Conservation (phyloP, 2,329 filamentous ascomycete species). For the Neonectria faginata region DNA sequence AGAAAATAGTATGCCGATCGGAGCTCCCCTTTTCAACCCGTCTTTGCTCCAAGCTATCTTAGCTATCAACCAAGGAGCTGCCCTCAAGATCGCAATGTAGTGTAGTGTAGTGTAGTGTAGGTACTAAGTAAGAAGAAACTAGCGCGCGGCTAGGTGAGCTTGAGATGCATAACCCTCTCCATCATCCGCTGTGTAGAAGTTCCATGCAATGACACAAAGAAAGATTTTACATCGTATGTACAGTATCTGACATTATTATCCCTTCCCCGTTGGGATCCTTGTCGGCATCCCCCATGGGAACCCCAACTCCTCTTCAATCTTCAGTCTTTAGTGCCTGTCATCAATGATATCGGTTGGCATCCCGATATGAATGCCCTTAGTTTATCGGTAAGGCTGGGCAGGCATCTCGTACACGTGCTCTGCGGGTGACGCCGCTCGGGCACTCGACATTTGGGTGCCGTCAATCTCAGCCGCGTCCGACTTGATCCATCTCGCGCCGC, state of each 20-base stretch:
- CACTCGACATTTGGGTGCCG: constrained; percentile 48
- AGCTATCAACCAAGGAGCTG: constrained; percentile 8
- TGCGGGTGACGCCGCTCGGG: constrained; percentile 43
- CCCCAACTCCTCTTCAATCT: constrained; percentile 24
- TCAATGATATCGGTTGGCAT: neutral
- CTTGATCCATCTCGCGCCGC: constrained; percentile 50
- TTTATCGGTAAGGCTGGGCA: constrained; percentile 52
- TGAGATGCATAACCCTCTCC: constrained; percentile 20
- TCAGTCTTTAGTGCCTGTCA: neutral
- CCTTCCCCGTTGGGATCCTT: constrained; percentile 24
- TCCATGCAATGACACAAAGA: constrained; percentile 35
- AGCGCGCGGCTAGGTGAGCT: constrained; percentile 9
- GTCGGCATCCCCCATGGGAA: constrained; percentile 13
- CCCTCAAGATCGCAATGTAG: constrained; percentile 16
- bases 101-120: constrained; percentile 10
- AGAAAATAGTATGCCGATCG: constrained; percentile 20
- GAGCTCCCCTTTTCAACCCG: constrained; percentile 19
- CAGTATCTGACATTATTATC: constrained; percentile 48
- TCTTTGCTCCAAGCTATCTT: constrained; percentile 18
- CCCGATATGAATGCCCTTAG: constrained; percentile 8
- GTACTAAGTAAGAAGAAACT: constrained; percentile 17
- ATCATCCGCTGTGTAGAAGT: constrained; percentile 33
- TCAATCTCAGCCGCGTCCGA: constrained; percentile 55
- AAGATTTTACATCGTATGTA: constrained; percentile 46
- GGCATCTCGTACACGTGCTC: constrained; percentile 59